Evolutionary conservation across 2,329 filamentous ascomycete genomes (phyloP), one percentile per base, ranked within the genome.

Genomic region (Botryotinia calthae): DNA sequence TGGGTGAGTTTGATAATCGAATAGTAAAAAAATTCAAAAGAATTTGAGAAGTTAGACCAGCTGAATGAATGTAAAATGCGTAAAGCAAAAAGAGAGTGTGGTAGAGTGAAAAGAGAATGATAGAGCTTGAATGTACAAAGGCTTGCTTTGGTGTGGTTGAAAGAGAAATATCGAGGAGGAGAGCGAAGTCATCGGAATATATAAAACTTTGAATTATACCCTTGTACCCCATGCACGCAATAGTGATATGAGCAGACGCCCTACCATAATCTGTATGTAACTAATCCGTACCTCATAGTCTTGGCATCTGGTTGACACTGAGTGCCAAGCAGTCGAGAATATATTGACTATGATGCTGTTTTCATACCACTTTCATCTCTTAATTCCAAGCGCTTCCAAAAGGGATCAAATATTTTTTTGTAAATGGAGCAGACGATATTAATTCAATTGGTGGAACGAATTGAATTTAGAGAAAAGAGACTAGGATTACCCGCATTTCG

Each of bases 21-120:
- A 58, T 28, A 18, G 14, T 37, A 46, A 18, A 48, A 48, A 34
- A 54, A 18, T 46, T 31, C 46, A 56, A 67, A 28, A n/a, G 34
- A 67, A 58, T 37, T 34, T 34, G 37, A 67, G 62, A 66, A 44
- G 37, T 59, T 65, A 72, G 70, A 72, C 62, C 70, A 72, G 62
- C 62, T 66, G 63, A 72, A 67, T 48, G 70, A 72, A 72, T 66
- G 70, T 48, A 72, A 72, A 46, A 31, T 59, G 51, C 51, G 31
- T 40, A 9, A 72, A 61, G 62, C 70, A 59, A 71, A 71, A 64
- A 64, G 54, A 64, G 44, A 65, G 59, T 40, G 69, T 71, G 69
- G 1, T 40, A 51, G 25, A 54, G 44, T 25, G 59, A 58, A 25
- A 66, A 72, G 46, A 44, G 70, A 58, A 67, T 59, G 70, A 72